Base-by-base conservation (phyloP, 805 yeast genomes). In the Metschnikowia drakensbergensis region DNA sequence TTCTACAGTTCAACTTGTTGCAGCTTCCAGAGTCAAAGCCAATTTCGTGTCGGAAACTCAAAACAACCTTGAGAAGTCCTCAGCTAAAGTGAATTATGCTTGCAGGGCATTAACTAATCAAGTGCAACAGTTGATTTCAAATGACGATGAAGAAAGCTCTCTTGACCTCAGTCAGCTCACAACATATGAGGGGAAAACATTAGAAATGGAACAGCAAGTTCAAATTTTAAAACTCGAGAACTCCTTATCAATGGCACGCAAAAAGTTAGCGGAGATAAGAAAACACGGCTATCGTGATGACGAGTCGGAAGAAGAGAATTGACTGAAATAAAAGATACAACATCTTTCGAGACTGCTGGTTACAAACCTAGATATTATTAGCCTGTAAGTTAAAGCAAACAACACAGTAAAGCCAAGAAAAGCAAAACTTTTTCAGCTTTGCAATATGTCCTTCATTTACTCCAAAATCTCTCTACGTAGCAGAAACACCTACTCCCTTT, bases 171-270 rank as follows among this genome's bases (percentile, higher is more conserved):
- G 86, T 23, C 79, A 77, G 58, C 66, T 88, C 48, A 75, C 88
- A 6, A 78, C 86, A 29, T 88, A 86, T 62, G 96, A 88, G 65
- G 88, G 87, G 58, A 86, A 85, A 66, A 86, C 95, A 0, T 79
- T 81, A 23, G 94, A 90, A 58, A 87, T 89, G 96, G 96, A 88
- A 62, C 96, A 88, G 65, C 97, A 89, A 64, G 96, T 89, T 5
- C 91, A 87, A 62, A 89, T 90, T 44, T 73, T 89, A 66, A 87
- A 86, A 65, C 72, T 89, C 48, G 96, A 89, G 60, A 86, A 86
- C 57, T 79, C 85, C 40, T 72, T 90, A 57, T 69, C 69, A 41
- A 65, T 79, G 22, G 94, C 96, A 0, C 76, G 96, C 63, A 88
- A 86, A 68, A 79, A 86, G 58, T 72, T 89, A 52, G 94, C 95